Evolutionary conservation across 495 filamentous ascomycete species (phyloP).

Genomic region (Neurospora terricola): DNA sequence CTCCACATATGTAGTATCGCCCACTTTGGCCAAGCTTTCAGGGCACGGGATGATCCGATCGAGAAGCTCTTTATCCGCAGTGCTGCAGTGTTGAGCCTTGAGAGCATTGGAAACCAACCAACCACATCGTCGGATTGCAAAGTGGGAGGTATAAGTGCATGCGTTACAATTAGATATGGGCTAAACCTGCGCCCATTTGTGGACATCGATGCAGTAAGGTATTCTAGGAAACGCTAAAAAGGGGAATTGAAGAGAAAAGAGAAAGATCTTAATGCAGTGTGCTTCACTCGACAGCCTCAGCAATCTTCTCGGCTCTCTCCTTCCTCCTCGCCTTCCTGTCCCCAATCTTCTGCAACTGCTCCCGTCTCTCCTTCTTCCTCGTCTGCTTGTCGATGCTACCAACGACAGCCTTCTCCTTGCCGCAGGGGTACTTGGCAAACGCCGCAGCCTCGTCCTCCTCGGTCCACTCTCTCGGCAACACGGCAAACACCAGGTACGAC

Average conservation of each 20-base stretch:
- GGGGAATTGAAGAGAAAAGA: background rate
- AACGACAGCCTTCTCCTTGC: constrained; percentile 31
- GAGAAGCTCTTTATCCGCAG: background rate
- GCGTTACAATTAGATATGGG: background rate
- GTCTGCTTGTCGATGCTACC: constrained; percentile 43
- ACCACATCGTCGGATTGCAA: background rate
- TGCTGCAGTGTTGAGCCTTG: background rate
- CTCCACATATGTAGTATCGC: background rate
- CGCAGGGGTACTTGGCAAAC: constrained; percentile 49
- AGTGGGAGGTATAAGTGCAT: background rate
- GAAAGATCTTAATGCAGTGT: background rate
- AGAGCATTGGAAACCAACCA: background rate
- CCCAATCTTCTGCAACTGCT: constrained; percentile 23
- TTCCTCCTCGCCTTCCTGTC: constrained; percentile 19
- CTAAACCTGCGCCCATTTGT: background rate
- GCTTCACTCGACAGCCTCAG: constrained; percentile 1
- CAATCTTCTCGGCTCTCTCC: constrained; percentile 18
- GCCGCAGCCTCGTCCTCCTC: constrained; percentile 71
- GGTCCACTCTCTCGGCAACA: constrained; percentile 76
- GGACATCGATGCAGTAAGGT: background rate
- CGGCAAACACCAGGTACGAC: constrained; percentile 87
- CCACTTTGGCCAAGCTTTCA: background rate
- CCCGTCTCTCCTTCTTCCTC: constrained; percentile 37
- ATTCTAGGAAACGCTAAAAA: background rate
- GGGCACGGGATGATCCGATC: background rate